Base-by-base conservation (phyloP, 306 rosid species). In the Cercis canadensis region DNA sequence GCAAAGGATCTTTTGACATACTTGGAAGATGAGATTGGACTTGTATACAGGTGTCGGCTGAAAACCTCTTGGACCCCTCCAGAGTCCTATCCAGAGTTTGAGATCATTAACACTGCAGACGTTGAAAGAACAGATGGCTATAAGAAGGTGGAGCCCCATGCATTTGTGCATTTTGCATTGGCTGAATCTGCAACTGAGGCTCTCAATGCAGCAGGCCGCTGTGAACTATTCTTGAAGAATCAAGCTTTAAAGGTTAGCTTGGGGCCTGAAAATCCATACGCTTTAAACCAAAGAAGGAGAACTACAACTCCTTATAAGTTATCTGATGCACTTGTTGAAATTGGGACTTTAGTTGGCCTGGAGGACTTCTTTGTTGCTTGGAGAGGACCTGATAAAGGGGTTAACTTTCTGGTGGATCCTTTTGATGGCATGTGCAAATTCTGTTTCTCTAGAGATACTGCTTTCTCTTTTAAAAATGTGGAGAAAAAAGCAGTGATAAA, bases 61-160 rank as follows among this genome's bases (percentile, higher is more conserved):
- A 89, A 92, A 85, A 89, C 90, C 45, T 92, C 97, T 57, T 92
- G 90, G 78, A 92, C 97, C 49, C 94, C 96, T 54, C 86, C 74
- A 1, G 92, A 92, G 44, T 84, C 96, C 2, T 83, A 78, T 69
- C 97, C 94, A 46, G 80, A 78, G 52, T 92, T 92, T 68, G 67
- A 74, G 33, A 32, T 72, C 31, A 12, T 13, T 39, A 67, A 85
- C 49, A 56, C 69, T 12, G 45, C 68, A 18, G 11, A 45, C 19
- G 65, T 77, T 15, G 44, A 9, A 46, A 73, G 9, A 56, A 64
- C 75, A 1, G 86, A 82, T 66, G 85, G 78, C 10, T 76, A 73
- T 63, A 57, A n/a, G 54, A 81, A 64, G 79, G 96, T 89, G 74
- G 76, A 74, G 69, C 96, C 96, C 34, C 97, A 89, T 70, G 97